Percentiles rank a stretch among this genome's conserved stretches.
phyloP scores from a whole-genome alignment of 108 stramenopile genomes.

The Poteriospumella lacustris region DNA sequence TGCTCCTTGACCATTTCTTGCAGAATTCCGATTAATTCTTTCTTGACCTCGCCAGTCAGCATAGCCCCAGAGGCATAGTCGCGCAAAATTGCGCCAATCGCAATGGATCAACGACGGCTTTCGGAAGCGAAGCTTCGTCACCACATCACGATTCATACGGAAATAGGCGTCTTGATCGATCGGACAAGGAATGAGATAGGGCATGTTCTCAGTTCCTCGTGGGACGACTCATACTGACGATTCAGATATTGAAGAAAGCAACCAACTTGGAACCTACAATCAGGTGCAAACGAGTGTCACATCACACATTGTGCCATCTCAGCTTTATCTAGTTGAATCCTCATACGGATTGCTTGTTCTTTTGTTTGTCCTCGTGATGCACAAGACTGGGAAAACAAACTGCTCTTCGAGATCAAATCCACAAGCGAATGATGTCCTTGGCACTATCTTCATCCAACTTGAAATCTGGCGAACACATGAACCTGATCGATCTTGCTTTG shows the following conservation, averaged over 20 bases:
- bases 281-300: no score
- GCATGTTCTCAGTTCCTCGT: conserved; percentile 51
- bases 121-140: conserved; percentile 61
- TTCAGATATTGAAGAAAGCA: no score
- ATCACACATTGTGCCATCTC: no score
- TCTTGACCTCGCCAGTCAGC: conserved; percentile 91
- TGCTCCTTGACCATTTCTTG: conserved; percentile 76
- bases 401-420: conserved; percentile 80
- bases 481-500: no score
- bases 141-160: conserved; percentile 95
- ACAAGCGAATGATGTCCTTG: conserved; percentile 96
- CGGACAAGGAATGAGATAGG: conserved; percentile 87
- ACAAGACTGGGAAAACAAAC: conserved; percentile 72
- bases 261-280: no score
- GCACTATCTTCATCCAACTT: conserved; percentile 93
- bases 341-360: no score
- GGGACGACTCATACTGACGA: no score
- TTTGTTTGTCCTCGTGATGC: no score
- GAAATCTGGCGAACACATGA: no score
- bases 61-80: conserved; percentile 82
- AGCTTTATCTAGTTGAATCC: no score
- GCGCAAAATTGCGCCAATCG: conserved; percentile 75
- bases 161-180: conserved; percentile 99
- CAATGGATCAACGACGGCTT: conserved; percentile 95
- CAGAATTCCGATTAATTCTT: conserved; percentile 68